Evolutionary conservation across 805 yeast genomes (phyloP), one percentile per base, ranked within the genome.

Genomic region (Candida ascalaphidarum): DNA sequence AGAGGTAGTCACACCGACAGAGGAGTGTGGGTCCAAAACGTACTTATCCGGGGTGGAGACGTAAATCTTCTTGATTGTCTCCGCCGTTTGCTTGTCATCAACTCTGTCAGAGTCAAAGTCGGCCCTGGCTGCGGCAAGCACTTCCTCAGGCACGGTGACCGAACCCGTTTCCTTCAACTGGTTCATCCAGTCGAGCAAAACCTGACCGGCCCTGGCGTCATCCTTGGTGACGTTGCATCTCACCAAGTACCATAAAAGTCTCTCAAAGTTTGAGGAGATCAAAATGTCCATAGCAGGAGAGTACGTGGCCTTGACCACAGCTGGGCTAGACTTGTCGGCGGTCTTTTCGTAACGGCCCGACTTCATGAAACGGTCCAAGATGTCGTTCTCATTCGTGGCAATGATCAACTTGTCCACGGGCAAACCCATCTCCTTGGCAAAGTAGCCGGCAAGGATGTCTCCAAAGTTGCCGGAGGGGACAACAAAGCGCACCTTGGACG

Each of bases 251-350:
- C 98, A 92, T 42, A 92, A 66, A 52, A 88, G 74, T 60, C 99
- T 81, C 67, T 92, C 99, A 49, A 92, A 92, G 59, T 92, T 92
- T 16, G 95, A 82, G 11, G 96, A 85, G 33, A 92, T 84, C 45
- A 85, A 72, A 47, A 92, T 92, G 57, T 92, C 99, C 99, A 92
- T 92, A 25, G 99, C 99, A 39, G 99, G 99, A 2, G 96, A 84
- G 45, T 77, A 64, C 9, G 97, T 88, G 19, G 89, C 86, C 50
- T 81, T 83, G 26, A 85, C 97, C 32, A 71, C 74, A 7, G 45
- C 46, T 11, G 43, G 41, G 18, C 32, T 38, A 6, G 25, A 34
- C 30, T 65, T 65, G 19, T 64, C 60, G 20, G 66, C 65, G 17
- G 60, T 65, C 66, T 85, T 88, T 44, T 80, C 86, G 49, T 92